Evolutionary conservation across 768 basidiomycete species (phyloP), one percentile per base, ranked within the genome.

Genomic region (Tricholomella constricta): DNA sequence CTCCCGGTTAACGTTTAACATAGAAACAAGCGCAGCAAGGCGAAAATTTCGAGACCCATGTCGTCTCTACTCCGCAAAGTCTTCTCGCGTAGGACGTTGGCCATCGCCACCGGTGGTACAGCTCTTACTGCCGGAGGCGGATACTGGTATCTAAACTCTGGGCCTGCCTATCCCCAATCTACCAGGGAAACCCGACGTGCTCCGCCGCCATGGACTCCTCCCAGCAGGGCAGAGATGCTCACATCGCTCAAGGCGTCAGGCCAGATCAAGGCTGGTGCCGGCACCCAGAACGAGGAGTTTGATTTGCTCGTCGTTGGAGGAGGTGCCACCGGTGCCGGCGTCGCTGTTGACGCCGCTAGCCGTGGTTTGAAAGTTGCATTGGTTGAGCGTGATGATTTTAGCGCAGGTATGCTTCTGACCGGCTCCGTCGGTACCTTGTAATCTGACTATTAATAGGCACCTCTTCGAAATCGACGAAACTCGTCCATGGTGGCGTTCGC

Each of bases 401-500:
- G 86, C 61, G 82, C 91, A 20, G 95, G 93, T 91, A 54, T 56
- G 80, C 68, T 3, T 57, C 4, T 35, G 7, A 22, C 6, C 43
- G 37, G 38, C 4, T 25, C 9, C 42, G 20, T 20, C 23, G 42
- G 48, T 31, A 29, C 32, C 20, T 4, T 38, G 41, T 22, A 44
- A 50, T 6, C 29, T 47, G 12, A 46, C 14, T n/a, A 11, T 26
- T 6, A 15, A 20, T 62, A 92, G 93, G 95, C 15, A 97, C 96
- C 0, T 96, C 93, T 0, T 96, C 93, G 6, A 98, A 98, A 66
- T 94, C 93, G 7, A 98, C 97, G 1, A 98, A 99, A 69, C 86
- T 99, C 47, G 96, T 99, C 1, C 97, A 99, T 72, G 96, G 96
- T 14, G 96, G 96, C 34, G 96, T 98, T 2, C 85, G 96, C 1